Evolutionary conservation across 2,329 filamentous ascomycete species (phyloP).

Genomic region (Paecilomyces fulvus): DNA sequence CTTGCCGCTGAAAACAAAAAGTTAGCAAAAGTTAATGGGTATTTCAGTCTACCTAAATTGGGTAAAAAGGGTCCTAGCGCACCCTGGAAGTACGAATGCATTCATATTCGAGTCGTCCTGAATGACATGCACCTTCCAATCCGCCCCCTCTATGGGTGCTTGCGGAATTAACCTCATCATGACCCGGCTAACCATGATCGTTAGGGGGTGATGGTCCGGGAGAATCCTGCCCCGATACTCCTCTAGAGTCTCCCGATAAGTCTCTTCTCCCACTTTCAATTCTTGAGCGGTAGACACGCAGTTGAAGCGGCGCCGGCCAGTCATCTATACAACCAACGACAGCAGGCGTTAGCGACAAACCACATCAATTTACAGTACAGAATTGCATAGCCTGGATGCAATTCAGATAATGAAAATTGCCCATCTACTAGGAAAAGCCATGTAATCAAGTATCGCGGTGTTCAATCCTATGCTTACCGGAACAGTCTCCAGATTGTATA

Average conservation of each 20-base stretch:
- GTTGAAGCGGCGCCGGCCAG: slow-evolving; percentile 52
- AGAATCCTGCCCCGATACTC: slow-evolving; percentile 42
- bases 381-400: not conserved
- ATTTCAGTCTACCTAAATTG: not conserved
- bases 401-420: not conserved
- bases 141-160: slow-evolving; percentile 34
- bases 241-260: slow-evolving; percentile 41
- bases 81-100: slow-evolving; percentile 56
- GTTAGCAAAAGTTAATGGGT: slow-evolving; percentile 1
- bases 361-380: not conserved
- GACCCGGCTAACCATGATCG: slow-evolving; percentile 44
- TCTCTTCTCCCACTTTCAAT: slow-evolving; percentile 31
- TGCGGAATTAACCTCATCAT: slow-evolving; percentile 47
- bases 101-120: slow-evolving; percentile 41
- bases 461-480: slow-evolving; percentile 26
- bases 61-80: slow-evolving; percentile 8
- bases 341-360: not conserved
- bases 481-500: slow-evolving; percentile 49
- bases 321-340: slow-evolving; percentile 29
- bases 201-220: slow-evolving; percentile 40
- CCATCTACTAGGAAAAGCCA: not conserved
- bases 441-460: not conserved
- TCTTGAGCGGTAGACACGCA: slow-evolving; percentile 41
- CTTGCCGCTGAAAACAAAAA: slow-evolving; percentile 37
- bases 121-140: slow-evolving; percentile 55